A percentile compares a stretch with the other conserved stretches of the same genome.
Evolutionary conservation across 2,329 filamentous ascomycete species (phyloP).

Genomic region (Dactylellina parvicollis): DNA sequence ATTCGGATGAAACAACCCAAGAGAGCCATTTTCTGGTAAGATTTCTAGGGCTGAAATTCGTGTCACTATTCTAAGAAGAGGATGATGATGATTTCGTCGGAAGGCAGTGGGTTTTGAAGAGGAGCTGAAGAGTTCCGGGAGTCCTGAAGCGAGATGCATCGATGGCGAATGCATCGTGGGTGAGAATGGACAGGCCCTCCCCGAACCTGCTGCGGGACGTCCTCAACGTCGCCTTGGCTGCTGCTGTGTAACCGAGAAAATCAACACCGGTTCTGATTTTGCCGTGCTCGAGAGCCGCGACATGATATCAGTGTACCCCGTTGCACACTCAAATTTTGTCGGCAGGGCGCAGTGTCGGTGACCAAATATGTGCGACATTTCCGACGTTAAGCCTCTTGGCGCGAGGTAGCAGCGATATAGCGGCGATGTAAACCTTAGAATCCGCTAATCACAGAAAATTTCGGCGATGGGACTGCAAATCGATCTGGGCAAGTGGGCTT

Average conservation of each 20-base stretch:
- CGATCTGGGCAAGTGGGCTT: constrained; percentile 5
- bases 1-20: constrained; percentile 48
- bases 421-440: background rate
- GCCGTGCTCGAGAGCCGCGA: constrained; percentile 43
- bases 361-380: constrained; percentile 19
- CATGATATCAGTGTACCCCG: constrained; percentile 5
- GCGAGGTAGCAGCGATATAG: background rate
- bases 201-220: background rate
- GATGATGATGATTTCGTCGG: background rate
- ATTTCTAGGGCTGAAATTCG: constrained; percentile 15
- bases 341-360: constrained; percentile 24
- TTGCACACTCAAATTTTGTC: constrained; percentile 13
- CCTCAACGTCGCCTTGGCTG: background rate
- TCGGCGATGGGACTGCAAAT: background rate
- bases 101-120: constrained; percentile 7
- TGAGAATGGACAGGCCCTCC: background rate
- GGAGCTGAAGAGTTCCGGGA: background rate
- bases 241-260: constrained; percentile 35
- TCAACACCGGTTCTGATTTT: no score
- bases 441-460: constrained; percentile 1
- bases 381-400: constrained; percentile 26
- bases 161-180: background rate
- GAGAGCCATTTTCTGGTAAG: constrained; percentile 21
- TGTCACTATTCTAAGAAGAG: constrained; percentile 6
- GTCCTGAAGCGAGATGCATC: background rate